Evolutionary conservation across 257 asterid species (phyloP), one percentile per base, ranked within the genome.

Genomic region (Plantago ovata): DNA sequence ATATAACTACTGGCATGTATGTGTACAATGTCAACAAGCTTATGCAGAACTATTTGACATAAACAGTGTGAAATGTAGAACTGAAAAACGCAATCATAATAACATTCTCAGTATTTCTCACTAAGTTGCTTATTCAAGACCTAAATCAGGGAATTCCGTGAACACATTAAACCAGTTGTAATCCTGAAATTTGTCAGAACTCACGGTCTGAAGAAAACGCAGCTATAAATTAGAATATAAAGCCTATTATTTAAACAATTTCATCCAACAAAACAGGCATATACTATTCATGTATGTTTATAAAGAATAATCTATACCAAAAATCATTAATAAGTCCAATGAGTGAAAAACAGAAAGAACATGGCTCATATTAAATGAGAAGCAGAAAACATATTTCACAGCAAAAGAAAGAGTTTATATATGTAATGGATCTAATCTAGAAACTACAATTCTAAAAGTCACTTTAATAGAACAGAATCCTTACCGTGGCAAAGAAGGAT

Each of bases 401-500:
- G 12, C 60, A 49, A 63, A 33, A 42, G 22, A 0, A 56, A 9
- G 19, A 4, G 13, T 16, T 28, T n/a, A n/a, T n/a, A 58, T 53
- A 66, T 47, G 48, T 23, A 18, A 9, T 45, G 14, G 6, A 3
- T 28, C 36, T 28, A 28, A 28, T 28, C 36, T 28, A 28, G 7
- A 0, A 28, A 8, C 36, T 3, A 28, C 7, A 28, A 28, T 28
- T 28, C 2, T 28, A 6, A 28, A 28, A 28, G 36, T 49, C 24
- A 19, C 9, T 15, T 49, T n/a, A 49, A 20, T 13, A 41, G n/a
- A 58, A 58, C 69, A 43, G 61, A 58, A 59, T 23, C 46, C 72
- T 81, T 85, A 89, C 97, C 97, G 75, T 47, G 99, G 97, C 82
- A 93, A 84, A 71, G 84, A 83, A 79, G 92, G 85, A 70, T 84